Percentiles rank a stretch among this genome's conserved stretches.
phyloP scores from a whole-genome alignment of 78 protist species.

The Corallochytrium limacisporum region DNA sequence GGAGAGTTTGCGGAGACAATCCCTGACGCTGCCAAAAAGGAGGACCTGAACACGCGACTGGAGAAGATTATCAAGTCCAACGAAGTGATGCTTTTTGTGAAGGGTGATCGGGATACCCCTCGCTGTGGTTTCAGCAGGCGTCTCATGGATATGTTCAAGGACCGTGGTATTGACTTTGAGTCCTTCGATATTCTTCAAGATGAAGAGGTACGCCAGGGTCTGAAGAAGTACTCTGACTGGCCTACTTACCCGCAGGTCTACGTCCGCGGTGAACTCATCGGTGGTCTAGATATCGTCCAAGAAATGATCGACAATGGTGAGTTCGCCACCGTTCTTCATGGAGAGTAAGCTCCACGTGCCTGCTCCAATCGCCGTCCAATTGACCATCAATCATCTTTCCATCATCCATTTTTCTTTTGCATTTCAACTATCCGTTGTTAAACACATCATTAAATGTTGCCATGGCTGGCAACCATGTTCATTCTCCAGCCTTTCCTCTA shows the following conservation, averaged over 20 bases:
- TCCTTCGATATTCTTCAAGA: constrained; percentile 54
- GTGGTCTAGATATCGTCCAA: constrained; percentile 65
- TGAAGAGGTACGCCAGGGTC: constrained; percentile 55
- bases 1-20: background rate
- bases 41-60: background rate
- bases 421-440: no score
- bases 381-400: no score
- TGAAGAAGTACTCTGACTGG: constrained; percentile 61
- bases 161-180: constrained; percentile 26
- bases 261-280: constrained; percentile 66
- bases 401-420: no score
- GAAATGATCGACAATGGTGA: constrained; percentile 16
- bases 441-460: no score
- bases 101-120: constrained; percentile 48
- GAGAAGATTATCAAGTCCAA: no score
- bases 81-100: constrained; percentile 77
- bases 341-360: no score
- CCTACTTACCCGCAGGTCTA: constrained; percentile 77
- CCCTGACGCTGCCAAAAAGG: background rate
- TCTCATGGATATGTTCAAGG: constrained; percentile 42
- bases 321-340: no score
- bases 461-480: no score
- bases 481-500: no score
- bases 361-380: no score
- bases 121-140: constrained; percentile 60